Conservation (phyloP, 768 basidiomycete genomes). For the Panaeolus cyanescens region DNA sequence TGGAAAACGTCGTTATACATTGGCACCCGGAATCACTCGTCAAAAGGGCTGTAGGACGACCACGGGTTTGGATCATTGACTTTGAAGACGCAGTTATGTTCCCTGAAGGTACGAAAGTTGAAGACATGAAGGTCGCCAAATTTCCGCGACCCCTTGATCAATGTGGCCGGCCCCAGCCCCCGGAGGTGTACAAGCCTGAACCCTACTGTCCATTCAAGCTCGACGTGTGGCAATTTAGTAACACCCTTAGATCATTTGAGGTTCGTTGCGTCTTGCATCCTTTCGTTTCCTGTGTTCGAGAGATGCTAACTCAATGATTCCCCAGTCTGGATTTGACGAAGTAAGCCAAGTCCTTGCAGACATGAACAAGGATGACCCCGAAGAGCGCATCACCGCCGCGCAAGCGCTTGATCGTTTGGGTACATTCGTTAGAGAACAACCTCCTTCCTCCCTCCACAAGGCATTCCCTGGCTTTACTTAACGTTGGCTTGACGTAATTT, state of each 20-base stretch:
- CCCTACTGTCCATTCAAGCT: slow-evolving; percentile 11
- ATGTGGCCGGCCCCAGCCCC: slow-evolving; percentile 2
- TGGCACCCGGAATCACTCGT: slow-evolving; percentile 8
- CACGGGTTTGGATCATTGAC: slow-evolving; percentile 14
- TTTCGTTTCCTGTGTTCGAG: neutral
- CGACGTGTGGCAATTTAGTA: slow-evolving; percentile 15
- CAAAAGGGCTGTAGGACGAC: neutral
- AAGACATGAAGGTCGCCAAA: neutral
- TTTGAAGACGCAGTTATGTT: slow-evolving; percentile 14
- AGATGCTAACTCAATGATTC: neutral
- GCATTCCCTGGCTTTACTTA: no score
- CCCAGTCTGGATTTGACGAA: neutral
- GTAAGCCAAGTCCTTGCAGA: neutral
- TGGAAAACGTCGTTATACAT: slow-evolving; percentile 8
- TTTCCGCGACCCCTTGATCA: neutral
- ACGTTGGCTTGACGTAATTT: no score
- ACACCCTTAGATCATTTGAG: neutral
- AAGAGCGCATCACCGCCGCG: neutral
- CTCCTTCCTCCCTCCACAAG: no score
- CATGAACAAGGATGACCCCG: neutral
- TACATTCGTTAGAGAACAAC: no score
- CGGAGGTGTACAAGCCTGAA: neutral
- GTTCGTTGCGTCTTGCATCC: neutral
- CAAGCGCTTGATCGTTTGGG: neutral
- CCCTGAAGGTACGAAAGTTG: neutral